Conservation (phyloP, 495 filamentous ascomycete species). For the Penicillium angulare region DNA sequence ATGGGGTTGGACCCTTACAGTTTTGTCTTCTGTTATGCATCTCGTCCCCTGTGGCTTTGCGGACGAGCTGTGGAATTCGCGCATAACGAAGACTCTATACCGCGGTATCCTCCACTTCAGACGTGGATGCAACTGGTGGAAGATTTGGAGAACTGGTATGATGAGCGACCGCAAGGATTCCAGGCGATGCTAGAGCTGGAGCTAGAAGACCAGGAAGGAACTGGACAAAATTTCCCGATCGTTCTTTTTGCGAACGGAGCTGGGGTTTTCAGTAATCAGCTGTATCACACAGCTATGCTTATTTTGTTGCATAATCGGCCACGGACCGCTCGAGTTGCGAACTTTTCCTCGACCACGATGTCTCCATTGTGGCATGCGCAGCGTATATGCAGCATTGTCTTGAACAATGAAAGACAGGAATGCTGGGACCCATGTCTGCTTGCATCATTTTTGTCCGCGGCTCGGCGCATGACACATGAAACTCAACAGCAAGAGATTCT, state of each 20-base stretch:
- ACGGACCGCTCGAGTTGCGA: conserved; percentile 24
- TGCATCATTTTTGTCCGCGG: conserved; percentile 34
- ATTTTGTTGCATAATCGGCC: conserved; percentile 37
- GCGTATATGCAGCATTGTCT: conserved; percentile 36
- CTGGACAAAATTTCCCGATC: conserved; percentile 30
- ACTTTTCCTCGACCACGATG: conserved; percentile 18
- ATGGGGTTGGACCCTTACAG: conserved; percentile 17
- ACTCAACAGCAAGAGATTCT: conserved; percentile 34
- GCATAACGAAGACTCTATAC: conserved; percentile 21
- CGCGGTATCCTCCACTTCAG: conserved; percentile 8
- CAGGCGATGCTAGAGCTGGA: conserved; percentile 33
- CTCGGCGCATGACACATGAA: conserved; percentile 37
- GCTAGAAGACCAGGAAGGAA: conserved; percentile 11
- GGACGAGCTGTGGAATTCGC: conserved; percentile 22
- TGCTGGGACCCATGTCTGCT: conserved; percentile 38
- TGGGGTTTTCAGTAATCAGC: conserved; percentile 36
- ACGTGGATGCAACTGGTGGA: conserved; percentile 29
- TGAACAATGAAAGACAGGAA: conserved; percentile 35
- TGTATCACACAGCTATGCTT: conserved; percentile 46
- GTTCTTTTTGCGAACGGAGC: conserved; percentile 41
- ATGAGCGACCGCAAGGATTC: conserved; percentile 33
- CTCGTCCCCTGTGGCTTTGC: conserved; percentile 30
- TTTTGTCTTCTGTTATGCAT: conserved; percentile 22
- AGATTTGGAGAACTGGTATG: conserved; percentile 33
- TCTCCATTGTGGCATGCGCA: conserved; percentile 40